These are phyloP conservation scores for Kwoniella mangroviensis DNA, from an alignment of 768 basidiomycete genomes.

Conservation along the genomic window DNA sequence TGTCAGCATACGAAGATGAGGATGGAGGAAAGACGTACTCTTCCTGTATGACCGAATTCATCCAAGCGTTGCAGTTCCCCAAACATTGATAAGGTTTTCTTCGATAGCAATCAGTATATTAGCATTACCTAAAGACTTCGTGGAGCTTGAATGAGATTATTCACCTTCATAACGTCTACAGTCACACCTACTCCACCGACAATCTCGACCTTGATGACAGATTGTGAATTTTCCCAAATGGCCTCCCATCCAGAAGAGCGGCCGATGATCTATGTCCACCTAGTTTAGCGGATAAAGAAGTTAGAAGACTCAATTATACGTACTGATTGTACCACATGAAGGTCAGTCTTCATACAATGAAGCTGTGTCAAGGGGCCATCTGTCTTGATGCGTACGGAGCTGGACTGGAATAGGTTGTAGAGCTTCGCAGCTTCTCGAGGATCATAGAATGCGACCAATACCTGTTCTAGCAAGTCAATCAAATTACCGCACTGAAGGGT, in stretches of 20 bases:
- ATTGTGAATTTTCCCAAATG: conserved; percentile 33
- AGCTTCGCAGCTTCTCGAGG: conserved; percentile 41
- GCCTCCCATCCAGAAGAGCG: conserved; percentile 14
- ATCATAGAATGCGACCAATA: conserved; percentile 46
- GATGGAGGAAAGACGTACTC: conserved; percentile 22
- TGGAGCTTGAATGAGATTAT: not conserved
- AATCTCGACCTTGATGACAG: conserved; percentile 33
- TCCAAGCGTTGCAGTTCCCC: conserved; percentile 32
- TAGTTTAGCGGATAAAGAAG: not conserved
- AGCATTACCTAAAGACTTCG: not conserved
- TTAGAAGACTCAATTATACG: not conserved
- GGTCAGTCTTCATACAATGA: conserved; percentile 41
- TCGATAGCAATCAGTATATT: not conserved
- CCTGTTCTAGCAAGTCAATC: conserved; percentile 18
- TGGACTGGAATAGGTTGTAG: conserved; percentile 20
- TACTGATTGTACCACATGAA: conserved; percentile 34
- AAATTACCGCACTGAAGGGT: too few relatives aligned
- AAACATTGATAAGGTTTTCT: conserved; percentile 21
- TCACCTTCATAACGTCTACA: conserved; percentile 28
- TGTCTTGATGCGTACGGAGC: conserved; percentile 19
- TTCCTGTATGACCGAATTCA: conserved; percentile 25
- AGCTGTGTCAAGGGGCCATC: conserved; percentile 22
- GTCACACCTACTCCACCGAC: conserved; percentile 19
- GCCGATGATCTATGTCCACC: conserved; percentile 11
- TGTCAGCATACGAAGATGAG: not conserved